Conservation (phyloP, 805 yeast species). For the Lipomyces kockii region DNA sequence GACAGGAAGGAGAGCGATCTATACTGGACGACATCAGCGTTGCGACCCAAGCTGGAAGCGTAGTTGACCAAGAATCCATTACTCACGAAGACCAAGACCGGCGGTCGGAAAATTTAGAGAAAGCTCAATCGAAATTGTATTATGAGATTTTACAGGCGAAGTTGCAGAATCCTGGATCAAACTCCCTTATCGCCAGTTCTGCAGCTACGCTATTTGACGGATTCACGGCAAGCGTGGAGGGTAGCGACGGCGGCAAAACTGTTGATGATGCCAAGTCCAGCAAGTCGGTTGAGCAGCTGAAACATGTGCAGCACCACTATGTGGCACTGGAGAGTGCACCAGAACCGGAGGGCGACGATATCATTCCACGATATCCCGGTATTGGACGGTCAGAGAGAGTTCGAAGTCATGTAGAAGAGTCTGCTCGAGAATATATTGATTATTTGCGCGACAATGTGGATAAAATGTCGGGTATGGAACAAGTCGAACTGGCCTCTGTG, state of each 20-base stretch:
- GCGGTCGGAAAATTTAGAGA: constrained; percentile 16
- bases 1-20: background rate
- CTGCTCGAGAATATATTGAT: background rate
- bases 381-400: background rate
- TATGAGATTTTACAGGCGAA: constrained; percentile 29
- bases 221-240: background rate
- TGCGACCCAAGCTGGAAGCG: constrained; percentile 33
- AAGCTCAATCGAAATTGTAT: constrained; percentile 27
- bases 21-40: constrained; percentile 24
- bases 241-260: background rate
- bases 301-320: background rate
- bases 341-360: constrained; percentile 19
- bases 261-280: background rate
- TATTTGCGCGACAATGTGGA: background rate
- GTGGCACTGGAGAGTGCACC: constrained; percentile 17
- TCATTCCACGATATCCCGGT: constrained; percentile 11
- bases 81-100: constrained; percentile 17
- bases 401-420: background rate
- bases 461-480: background rate
- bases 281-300: background rate
- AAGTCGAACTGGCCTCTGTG: too few relatives aligned
- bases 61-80: constrained; percentile 12
- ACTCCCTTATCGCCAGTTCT: constrained; percentile 18
- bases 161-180: constrained; percentile 18
- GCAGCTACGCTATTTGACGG: constrained; percentile 16